A percentile compares a stretch with the other conserved stretches of the same genome.
These are phyloP conservation scores for Aspergillus alliaceus DNA, from an alignment of 2,329 filamentous ascomycete genomes.

Conservation along the genomic window DNA sequence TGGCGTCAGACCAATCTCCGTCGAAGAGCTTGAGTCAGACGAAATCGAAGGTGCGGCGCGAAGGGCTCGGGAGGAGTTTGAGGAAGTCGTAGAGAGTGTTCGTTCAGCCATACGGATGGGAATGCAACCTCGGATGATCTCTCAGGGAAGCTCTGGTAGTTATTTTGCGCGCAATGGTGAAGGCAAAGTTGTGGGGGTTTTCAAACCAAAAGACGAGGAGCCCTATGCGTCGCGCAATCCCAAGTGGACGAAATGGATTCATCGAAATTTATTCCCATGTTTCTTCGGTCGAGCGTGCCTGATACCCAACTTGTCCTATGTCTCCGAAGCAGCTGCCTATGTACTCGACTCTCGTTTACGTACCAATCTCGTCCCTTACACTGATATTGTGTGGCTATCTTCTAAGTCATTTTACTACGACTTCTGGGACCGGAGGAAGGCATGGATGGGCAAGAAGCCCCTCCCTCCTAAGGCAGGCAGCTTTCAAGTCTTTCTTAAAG, in stretches of 20 bases:
- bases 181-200: constrained; percentile 94
- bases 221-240: constrained; percentile 95
- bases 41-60: constrained; percentile 57
- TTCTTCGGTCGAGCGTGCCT: constrained; percentile 94
- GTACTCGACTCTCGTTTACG: constrained; percentile 86
- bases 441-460: constrained; percentile 81
- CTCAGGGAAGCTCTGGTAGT: constrained; percentile 94
- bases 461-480: constrained; percentile 89
- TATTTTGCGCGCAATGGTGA: constrained; percentile 93
- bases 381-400: constrained; percentile 88
- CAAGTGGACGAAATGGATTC: constrained; percentile 99
- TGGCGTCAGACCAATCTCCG: constrained; percentile 75
- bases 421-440: constrained; percentile 90
- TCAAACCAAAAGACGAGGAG: constrained; percentile 99
- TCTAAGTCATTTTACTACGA: constrained; percentile 99
- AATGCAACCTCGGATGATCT: constrained; percentile 91
- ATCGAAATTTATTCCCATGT: constrained; percentile 94
- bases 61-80: constrained; percentile 79
- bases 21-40: constrained; percentile 66
- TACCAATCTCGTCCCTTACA: constrained; percentile 93
- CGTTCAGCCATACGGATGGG: constrained; percentile 83
- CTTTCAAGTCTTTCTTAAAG: constrained; percentile 96
- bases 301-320: constrained; percentile 96
- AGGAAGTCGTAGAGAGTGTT: constrained; percentile 87
- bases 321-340: constrained; percentile 96